These are phyloP conservation scores for Fistulifera solaris DNA, from an alignment of 108 stramenopile species.

Conservation along the genomic window DNA sequence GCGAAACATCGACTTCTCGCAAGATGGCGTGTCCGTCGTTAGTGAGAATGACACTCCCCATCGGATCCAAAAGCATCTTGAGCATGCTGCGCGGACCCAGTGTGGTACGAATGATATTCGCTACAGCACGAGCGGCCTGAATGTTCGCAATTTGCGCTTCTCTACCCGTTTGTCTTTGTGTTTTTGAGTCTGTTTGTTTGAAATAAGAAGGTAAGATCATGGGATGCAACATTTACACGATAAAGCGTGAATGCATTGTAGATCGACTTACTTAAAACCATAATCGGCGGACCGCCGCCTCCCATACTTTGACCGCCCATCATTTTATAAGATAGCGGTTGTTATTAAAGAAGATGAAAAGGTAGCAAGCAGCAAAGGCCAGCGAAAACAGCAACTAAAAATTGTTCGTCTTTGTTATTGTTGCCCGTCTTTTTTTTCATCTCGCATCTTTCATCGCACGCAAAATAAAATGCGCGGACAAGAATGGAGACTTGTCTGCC, in stretches of 20 bases:
- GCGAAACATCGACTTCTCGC: slow-evolving; percentile 98
- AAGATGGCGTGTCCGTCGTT: slow-evolving; percentile 99
- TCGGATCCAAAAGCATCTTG: slow-evolving; percentile 99
- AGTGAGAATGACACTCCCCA: slow-evolving; percentile 99
- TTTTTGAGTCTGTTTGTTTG: slow-evolving; percentile 65
- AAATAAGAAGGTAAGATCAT: not conserved
- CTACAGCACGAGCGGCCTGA: slow-evolving; percentile 87
- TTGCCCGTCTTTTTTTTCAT: no score
- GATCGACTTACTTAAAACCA: slow-evolving; percentile 84
- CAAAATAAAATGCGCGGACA: no score
- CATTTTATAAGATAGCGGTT: not conserved
- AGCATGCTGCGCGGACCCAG: slow-evolving; percentile 98
- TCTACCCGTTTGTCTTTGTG: slow-evolving; percentile 94
- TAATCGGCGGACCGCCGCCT: slow-evolving; percentile 36
- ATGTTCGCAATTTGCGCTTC: slow-evolving; percentile 97
- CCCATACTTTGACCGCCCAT: slow-evolving; percentile 1
- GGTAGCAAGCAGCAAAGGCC: no score
- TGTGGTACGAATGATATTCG: slow-evolving; percentile 98
- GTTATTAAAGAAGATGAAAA: no score
- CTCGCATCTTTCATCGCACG: no score
- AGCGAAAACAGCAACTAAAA: no score
- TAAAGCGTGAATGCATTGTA: not conserved
- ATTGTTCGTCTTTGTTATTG: no score
- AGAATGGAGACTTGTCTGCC: no score
- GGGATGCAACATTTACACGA: not conserved